phyloP scores from a whole-genome alignment of 257 asterid genomes.

The Rhazya stricta region DNA sequence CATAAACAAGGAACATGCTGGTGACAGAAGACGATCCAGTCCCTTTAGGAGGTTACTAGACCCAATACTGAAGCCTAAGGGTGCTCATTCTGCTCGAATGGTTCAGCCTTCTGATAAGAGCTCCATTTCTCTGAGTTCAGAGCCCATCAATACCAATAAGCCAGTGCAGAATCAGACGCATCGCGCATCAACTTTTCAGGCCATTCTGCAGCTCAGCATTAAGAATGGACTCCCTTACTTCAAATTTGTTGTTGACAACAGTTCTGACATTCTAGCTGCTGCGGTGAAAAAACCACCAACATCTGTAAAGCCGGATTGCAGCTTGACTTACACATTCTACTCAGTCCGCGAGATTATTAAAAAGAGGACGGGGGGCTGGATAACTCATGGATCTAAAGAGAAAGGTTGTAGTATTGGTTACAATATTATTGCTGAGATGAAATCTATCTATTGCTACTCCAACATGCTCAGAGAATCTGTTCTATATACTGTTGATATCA shows the following conservation, averaged over 20 bases:
- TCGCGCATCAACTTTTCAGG: slow-evolving; percentile 36
- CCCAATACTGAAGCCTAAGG: slow-evolving; percentile 61
- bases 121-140: slow-evolving; percentile 19
- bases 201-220: slow-evolving; percentile 69
- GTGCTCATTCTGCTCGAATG: slow-evolving; percentile 37
- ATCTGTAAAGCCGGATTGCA: slow-evolving; percentile 40
- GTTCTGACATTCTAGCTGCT: slow-evolving; percentile 73
- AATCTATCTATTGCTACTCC: slow-evolving; percentile 34
- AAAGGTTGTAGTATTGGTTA: slow-evolving; percentile 55
- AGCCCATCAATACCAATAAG: slow-evolving; percentile 26
- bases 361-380: slow-evolving; percentile 75
- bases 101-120: slow-evolving; percentile 25
- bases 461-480: slow-evolving; percentile 52
- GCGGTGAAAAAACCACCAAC: slow-evolving; percentile 51
- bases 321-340: slow-evolving; percentile 62
- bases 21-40: slow-evolving; percentile 56
- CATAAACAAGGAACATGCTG: slow-evolving; percentile 41
- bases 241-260: slow-evolving; percentile 64
- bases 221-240: slow-evolving; percentile 75
- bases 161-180: slow-evolving; percentile 40
- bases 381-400: slow-evolving; percentile 61
- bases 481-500: slow-evolving; percentile 45
- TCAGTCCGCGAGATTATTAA: slow-evolving; percentile 64
- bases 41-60: slow-evolving; percentile 84
- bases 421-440: slow-evolving; percentile 67